phyloP scores from a whole-genome alignment of 176 grass and related monocot genomes.

The Cymbopogon citratus region DNA sequence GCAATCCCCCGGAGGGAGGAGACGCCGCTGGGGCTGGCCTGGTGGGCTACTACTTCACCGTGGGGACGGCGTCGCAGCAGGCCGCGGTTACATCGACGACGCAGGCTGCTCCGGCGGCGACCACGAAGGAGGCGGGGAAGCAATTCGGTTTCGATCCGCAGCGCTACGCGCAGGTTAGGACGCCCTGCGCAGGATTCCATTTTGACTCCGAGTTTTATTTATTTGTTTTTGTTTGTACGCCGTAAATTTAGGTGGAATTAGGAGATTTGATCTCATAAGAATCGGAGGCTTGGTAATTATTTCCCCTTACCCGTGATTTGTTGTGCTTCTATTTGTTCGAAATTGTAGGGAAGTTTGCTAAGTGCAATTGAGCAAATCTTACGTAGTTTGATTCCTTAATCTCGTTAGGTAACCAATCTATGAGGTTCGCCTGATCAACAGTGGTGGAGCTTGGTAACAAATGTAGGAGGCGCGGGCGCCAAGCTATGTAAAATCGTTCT shows the following conservation, averaged over 20 bases:
- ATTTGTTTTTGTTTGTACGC: not conserved
- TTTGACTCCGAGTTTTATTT: not conserved
- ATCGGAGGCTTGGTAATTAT: not conserved
- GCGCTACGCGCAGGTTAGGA: slow-evolving; percentile 44
- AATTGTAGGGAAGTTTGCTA: not conserved
- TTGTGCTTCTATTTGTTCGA: not conserved
- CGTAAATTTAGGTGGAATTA: slow-evolving; percentile 6
- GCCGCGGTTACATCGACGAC: not conserved
- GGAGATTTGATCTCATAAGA: not conserved
- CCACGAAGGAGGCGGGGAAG: slow-evolving; percentile 15
- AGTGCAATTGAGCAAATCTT: not conserved
- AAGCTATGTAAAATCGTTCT: not conserved
- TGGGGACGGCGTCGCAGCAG: slow-evolving; percentile 30
- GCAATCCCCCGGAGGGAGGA: not conserved
- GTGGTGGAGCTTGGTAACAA: not conserved
- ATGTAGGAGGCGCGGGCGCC: not conserved
- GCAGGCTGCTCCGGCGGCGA: not conserved
- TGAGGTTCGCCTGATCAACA: not conserved
- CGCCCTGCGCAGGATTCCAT: not conserved
- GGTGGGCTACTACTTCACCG: slow-evolving; percentile 29
- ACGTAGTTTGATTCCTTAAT: not conserved
- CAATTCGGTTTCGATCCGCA: slow-evolving; percentile 50
- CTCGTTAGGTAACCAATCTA: not conserved
- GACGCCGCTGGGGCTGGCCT: not conserved
- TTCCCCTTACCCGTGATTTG: not conserved